Conservation (phyloP, 345 rosid species). For the Populus pruinosa region DNA sequence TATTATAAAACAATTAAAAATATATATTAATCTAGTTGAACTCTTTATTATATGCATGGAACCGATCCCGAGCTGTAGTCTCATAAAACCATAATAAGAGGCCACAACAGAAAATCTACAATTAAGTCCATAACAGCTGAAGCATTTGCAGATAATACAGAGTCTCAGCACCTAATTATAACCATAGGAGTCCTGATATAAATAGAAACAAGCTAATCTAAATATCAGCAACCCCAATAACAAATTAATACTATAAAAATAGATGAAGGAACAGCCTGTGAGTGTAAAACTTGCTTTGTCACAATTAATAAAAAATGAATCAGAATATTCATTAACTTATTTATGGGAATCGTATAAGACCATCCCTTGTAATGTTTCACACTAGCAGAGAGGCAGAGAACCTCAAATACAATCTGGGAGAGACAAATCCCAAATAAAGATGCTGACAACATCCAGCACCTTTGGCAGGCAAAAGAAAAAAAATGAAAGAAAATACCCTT, state of each 20-base stretch:
- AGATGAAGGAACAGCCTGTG: too few species aligned
- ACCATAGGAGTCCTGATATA: too few species aligned
- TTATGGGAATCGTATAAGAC: conserved; percentile 30
- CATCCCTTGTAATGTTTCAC: conserved; percentile 41
- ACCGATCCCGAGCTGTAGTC: too few species aligned
- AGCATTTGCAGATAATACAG: not conserved
- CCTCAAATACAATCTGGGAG: conserved; percentile 44
- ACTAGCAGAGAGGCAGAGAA: conserved; percentile 36
- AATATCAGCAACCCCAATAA: too few species aligned
- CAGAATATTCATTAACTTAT: conserved; percentile 36
- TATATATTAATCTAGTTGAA: too few species aligned
- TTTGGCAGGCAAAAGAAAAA: conserved; percentile 29
- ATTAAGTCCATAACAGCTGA: not conserved
- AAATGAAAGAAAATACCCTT: conserved; percentile 13
- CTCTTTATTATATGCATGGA: too few species aligned
- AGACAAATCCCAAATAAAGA: conserved; percentile 33
- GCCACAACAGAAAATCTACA: not conserved
- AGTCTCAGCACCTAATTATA: not conserved
- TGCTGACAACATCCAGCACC: conserved; percentile 32
- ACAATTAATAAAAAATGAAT: conserved; percentile 29
- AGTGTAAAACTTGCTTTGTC: not conserved
- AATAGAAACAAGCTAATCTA: too few species aligned
- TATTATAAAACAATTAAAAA: too few species aligned
- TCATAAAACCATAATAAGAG: not conserved
- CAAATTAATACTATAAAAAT: too few species aligned